Evolutionary conservation across 768 basidiomycete species (phyloP).

Genomic region (Mycena latifolia): DNA sequence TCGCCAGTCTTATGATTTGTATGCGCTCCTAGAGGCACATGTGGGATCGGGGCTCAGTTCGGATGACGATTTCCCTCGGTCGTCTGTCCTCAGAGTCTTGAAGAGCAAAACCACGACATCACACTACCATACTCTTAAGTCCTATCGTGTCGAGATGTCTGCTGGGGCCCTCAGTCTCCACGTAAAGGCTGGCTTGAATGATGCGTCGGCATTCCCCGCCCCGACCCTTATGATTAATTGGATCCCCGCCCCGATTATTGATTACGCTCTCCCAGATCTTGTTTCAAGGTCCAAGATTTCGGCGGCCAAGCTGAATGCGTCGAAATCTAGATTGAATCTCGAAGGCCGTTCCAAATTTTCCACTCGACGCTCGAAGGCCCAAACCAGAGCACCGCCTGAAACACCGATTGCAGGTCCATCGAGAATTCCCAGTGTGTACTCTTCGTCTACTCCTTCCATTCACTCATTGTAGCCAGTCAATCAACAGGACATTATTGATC

Average conservation of each 20-base stretch:
- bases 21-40: background rate
- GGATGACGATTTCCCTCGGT: background rate
- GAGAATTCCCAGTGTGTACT: too few species aligned
- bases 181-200: background rate
- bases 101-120: background rate
- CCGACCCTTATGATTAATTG: background rate
- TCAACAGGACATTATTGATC: too few species aligned
- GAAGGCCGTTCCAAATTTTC: too few species aligned
- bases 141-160: background rate
- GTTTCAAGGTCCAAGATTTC: background rate
- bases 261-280: conserved; percentile 6
- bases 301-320: background rate
- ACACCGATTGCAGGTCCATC: too few species aligned
- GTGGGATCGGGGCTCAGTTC: background rate
- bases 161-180: background rate
- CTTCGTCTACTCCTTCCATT: too few species aligned
- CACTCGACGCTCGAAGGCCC: too few species aligned
- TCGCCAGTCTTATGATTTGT: conserved; percentile 10
- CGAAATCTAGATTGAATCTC: background rate
- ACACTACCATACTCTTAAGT: too few species aligned
- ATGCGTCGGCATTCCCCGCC: background rate
- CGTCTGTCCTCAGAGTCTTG: background rate
- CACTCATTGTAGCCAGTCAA: too few species aligned
- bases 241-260: conserved; percentile 14
- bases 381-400: too few species aligned